These are phyloP conservation scores for Symmetrospora coprosmae DNA, from an alignment of 768 basidiomycete species.

Conservation along the genomic window DNA sequence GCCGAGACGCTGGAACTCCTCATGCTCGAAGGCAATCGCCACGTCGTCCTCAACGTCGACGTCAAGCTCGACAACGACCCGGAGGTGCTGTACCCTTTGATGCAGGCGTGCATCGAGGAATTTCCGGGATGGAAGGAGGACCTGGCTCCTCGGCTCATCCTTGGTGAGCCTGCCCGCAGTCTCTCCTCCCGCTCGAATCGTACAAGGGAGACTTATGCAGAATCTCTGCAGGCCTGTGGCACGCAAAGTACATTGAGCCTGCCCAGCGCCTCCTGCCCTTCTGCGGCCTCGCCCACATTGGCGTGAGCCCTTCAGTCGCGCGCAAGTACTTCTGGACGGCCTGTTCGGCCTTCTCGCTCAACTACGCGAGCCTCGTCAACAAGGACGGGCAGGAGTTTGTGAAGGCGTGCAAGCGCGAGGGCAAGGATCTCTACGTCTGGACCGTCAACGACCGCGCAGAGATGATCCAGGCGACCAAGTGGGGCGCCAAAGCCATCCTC, in stretches of 20 bases:
- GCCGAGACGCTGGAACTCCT: slow-evolving; percentile 62
- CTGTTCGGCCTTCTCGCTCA: slow-evolving; percentile 73
- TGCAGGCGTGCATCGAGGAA: slow-evolving; percentile 51
- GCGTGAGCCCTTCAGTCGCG: slow-evolving; percentile 54
- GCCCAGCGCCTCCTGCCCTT: slow-evolving; percentile 67
- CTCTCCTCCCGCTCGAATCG: too few species aligned
- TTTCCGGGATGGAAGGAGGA: slow-evolving; percentile 58
- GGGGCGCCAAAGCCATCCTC: slow-evolving; percentile 63
- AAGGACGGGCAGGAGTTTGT: slow-evolving; percentile 59
- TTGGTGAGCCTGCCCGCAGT: slow-evolving; percentile 62
- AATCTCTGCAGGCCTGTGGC: slow-evolving; percentile 54
- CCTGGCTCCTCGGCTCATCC: slow-evolving; percentile 64
- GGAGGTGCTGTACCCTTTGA: slow-evolving; percentile 61
- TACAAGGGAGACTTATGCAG: too few species aligned
- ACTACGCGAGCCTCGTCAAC: slow-evolving; percentile 56
- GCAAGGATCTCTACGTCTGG: slow-evolving; percentile 63
- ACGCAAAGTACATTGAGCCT: slow-evolving; percentile 69
- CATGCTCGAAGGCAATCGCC: slow-evolving; percentile 45
- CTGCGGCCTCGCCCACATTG: slow-evolving; percentile 73
- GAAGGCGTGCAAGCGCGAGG: slow-evolving; percentile 53
- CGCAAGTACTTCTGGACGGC: slow-evolving; percentile 77
- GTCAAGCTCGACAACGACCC: slow-evolving; percentile 90
- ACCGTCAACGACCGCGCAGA: slow-evolving; percentile 63
- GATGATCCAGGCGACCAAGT: slow-evolving; percentile 42
- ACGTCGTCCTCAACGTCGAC: slow-evolving; percentile 49